Evolutionary conservation across 495 filamentous ascomycete genomes (phyloP), one percentile per base, ranked within the genome.

Genomic region (Lichenothelia convexa): DNA sequence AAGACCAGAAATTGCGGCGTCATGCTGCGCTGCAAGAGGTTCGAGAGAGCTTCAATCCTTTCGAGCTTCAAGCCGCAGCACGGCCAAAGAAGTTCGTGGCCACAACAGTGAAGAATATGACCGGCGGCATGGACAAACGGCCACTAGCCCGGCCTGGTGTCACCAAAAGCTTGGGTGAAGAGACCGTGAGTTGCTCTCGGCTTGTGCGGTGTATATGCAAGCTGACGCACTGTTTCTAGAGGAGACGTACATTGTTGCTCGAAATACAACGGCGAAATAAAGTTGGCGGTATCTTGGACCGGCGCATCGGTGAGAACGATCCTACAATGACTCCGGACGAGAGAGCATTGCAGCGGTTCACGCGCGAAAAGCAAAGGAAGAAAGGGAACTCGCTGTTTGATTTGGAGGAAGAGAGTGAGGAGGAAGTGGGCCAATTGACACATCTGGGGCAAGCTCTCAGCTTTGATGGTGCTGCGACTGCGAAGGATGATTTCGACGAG

Each of bases 11-110:
- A 35, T 68, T 78, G n/a, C 69, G 81, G 55, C 68, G 76, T 37
- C 69, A 73, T 45, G 70, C 69, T 30, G 80, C 79, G 11, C 62
- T 97, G 35, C 68, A 80, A 47, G 68, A 68, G 34, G 93, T 95
- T 50, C 78, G 89, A 44, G 85, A 94, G 40, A 71, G 82, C 45
- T 94, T 94, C 71, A 95, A 94, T 57, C 89, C 89, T 2, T 97
- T 95, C 55, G 89, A 97, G 54, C 68, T 91, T 53, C 84, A 89
- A 56, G 67, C 68, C 8, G 67, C 72, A 18, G 59, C 69, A 0
- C 61, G 70, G 20, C 71, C 71, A 1, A 67, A 64, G 45, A 93
- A 93, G 49, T 86, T 87, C 45, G 73, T 83, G 26, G 64, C 73
- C 24, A 69, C 71, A 2, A 83, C 69, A 12, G 78, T 67, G 40